A percentile compares a stretch with the other conserved stretches of the same genome.
Evolutionary conservation across 2,329 filamentous ascomycete genomes (phyloP).

Genomic region (Alternaria ventricosa): DNA sequence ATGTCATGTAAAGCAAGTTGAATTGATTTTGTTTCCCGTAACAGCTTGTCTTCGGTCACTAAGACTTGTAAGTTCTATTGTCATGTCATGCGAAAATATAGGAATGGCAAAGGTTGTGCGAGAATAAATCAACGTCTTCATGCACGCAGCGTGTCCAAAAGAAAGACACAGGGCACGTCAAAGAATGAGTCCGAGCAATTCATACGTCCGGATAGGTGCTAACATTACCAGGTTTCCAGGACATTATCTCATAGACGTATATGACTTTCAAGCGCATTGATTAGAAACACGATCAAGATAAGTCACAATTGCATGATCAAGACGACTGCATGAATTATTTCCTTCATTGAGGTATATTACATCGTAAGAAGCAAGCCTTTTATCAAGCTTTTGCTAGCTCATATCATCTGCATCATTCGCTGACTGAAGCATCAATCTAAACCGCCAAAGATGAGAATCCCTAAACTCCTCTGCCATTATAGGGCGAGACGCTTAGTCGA

Average conservation of each 20-base stretch:
- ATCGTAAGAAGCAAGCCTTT: conserved; percentile 33
- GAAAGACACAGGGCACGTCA: background rate
- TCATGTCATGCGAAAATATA: background rate
- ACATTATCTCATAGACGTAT: background rate
- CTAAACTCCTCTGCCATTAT: conserved; percentile 25
- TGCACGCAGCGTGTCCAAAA: background rate
- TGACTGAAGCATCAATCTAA: conserved; percentile 35
- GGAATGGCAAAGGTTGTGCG: background rate
- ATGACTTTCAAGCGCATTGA: accelerated
- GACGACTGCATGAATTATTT: conserved; percentile 11
- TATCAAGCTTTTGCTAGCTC: conserved; percentile 27
- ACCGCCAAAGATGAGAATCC: conserved; percentile 30
- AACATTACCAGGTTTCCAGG: no score
- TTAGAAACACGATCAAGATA: background rate
- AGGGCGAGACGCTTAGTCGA: conserved; percentile 66
- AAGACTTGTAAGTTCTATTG: background rate
- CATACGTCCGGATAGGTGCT: background rate
- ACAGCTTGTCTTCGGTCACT: background rate
- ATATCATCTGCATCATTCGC: conserved; percentile 29
- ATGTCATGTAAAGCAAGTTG: background rate
- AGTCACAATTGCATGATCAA: background rate
- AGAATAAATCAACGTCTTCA: background rate
- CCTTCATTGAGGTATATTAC: conserved; percentile 33
- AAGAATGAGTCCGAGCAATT: background rate
- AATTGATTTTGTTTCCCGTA: background rate